Base-by-base conservation (phyloP, 1,284 basidiomycete genomes). In the Leccinum fuscescens region DNA sequence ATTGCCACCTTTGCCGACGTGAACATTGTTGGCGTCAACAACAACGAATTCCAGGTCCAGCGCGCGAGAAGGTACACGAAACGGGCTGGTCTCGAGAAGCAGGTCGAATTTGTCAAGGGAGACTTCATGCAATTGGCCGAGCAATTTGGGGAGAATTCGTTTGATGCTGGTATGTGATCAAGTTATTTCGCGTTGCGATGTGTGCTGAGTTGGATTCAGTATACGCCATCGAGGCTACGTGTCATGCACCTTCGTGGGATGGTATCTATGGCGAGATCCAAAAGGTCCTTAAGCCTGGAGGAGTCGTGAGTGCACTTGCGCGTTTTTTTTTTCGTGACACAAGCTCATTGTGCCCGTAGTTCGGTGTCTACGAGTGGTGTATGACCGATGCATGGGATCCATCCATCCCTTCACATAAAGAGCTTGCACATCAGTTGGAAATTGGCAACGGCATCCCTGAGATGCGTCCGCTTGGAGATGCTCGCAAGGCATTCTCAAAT, bases 291-390 rank as follows among this genome's bases (percentile, higher is more conserved):
- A 99, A 99, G 82, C 96, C 96, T 6, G 96, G 96, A 79, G 96
- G 96, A 68, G 82, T 92, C 46, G 93, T 95, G 73, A 74, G 92
- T 88, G 33, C 51, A 15, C 22, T 17, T 9, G 6, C 27, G n/a
- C 59, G 44, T 35, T 0, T 11, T 22, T 14, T 7, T 12, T 22
- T 14, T 54, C 7, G 29, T 2, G 33, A 12, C 20, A 4, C 37
- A 49, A 11, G 57, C 62, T 59, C 22, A 65, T 56, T 3, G n/a
- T 39, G 4, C 3, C 22, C 56, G 5, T 44, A 94, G 91, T 98
- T 98, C 75, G 96, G 95, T 73, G 90, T 98, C 50, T 98, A 98
- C 78, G 96, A 98, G 75, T 99, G 96, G 96, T 92, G 89, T 78
- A 98, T 99, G 96, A 98, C 96, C 53, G 96, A 98, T 75, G 76